phyloP scores from a whole-genome alignment of 331 rosid species.

The Stylosanthes scabra region DNA sequence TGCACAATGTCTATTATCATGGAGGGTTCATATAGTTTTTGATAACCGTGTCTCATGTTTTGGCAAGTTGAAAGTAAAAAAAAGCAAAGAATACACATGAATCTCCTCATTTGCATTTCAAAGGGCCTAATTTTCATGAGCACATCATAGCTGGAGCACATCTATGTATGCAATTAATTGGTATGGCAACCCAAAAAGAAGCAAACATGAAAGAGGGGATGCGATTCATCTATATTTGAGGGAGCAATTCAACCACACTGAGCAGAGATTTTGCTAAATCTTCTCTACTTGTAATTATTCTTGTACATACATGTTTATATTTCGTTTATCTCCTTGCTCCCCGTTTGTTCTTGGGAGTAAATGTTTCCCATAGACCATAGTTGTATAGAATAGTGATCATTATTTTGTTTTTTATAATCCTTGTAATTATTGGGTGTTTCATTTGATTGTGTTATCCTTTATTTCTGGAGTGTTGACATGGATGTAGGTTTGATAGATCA shows the following conservation, averaged over 20 bases:
- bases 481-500: background rate
- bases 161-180: background rate
- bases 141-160: too few species aligned
- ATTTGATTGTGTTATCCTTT: too few species aligned
- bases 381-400: background rate
- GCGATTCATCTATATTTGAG: background rate
- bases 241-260: conserved; percentile 15
- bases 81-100: conserved; percentile 13
- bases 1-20: background rate
- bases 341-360: conserved; percentile 11
- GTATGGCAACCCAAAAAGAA: conserved; percentile 17
- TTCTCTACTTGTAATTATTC: conserved; percentile 1
- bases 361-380: conserved; percentile 1
- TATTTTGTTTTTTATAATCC: background rate
- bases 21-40: background rate
- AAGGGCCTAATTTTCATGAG: background rate
- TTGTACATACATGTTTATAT: background rate
- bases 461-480: background rate
- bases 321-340: background rate
- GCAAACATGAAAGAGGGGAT: background rate
- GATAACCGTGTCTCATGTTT: background rate
- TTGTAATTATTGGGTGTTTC: background rate
- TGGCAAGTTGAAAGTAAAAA: conserved; percentile 24
- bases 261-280: background rate
- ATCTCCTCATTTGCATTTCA: conserved; percentile 6